Evolutionary conservation across 1,139 yeast species (phyloP).

Genomic region (Kurtzmaniella natalensis): DNA sequence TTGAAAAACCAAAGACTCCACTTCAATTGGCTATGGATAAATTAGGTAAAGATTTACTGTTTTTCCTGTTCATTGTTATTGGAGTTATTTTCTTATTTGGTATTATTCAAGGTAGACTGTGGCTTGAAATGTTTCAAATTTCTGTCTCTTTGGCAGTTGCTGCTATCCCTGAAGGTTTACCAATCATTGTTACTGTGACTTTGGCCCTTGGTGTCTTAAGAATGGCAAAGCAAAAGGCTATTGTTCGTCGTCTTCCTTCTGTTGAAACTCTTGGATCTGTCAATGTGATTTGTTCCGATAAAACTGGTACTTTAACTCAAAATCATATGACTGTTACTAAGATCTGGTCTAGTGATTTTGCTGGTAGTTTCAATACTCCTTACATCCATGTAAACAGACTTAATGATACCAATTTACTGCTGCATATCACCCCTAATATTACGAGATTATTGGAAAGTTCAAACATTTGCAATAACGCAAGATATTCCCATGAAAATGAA

Average conservation of each 20-base stretch:
- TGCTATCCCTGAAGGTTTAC: constrained; percentile 96
- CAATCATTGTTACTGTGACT: constrained; percentile 94
- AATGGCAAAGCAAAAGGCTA: constrained; percentile 92
- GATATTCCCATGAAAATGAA: constrained; percentile 63
- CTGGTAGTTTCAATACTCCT: constrained; percentile 44
- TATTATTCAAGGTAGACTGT: constrained; percentile 80
- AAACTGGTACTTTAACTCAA: constrained; percentile 92
- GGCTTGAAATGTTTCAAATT: constrained; percentile 97
- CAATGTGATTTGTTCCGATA: constrained; percentile 91
- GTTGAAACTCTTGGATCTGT: constrained; percentile 96
- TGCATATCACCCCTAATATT: constrained; percentile 49
- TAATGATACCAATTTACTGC: constrained; percentile 34
- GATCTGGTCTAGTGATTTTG: constrained; percentile 75
- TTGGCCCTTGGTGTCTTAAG: constrained; percentile 90
- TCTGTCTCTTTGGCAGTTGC: constrained; percentile 96
- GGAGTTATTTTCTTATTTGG: constrained; percentile 87
- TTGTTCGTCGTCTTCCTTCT: constrained; percentile 87
- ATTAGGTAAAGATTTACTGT: constrained; percentile 82
- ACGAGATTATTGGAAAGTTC: constrained; percentile 60
- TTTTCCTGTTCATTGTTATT: constrained; percentile 77
- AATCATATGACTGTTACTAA: constrained; percentile 92
- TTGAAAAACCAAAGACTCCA: constrained; percentile 95
- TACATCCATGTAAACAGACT: constrained; percentile 47
- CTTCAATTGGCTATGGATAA: constrained; percentile 92
- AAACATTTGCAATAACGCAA: constrained; percentile 77